A percentile compares a stretch with the other conserved stretches of the same genome.
phyloP scores from a whole-genome alignment of 306 rosid genomes.

The Purshia tridentata region DNA sequence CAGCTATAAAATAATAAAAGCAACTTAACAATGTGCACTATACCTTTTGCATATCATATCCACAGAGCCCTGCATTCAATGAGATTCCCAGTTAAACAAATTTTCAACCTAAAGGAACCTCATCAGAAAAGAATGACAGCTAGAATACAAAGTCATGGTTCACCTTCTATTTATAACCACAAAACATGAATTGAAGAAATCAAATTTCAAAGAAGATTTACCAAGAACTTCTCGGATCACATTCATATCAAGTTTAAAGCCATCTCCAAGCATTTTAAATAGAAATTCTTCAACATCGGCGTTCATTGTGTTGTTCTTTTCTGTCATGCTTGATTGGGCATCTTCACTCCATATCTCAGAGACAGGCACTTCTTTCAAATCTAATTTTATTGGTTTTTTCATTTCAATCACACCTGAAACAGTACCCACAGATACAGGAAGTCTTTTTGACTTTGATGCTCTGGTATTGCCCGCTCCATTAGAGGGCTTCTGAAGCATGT shows the following conservation, averaged over 20 bases:
- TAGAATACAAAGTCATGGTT: not conserved
- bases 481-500: constrained; percentile 12
- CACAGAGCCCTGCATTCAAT: constrained; percentile 37
- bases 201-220: constrained; percentile 16
- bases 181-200: not conserved
- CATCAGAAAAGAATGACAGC: not conserved
- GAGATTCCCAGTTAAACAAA: not conserved
- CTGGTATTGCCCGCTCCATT: constrained; percentile 10
- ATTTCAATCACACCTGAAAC: constrained; percentile 36
- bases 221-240: constrained; percentile 39
- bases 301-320: constrained; percentile 2
- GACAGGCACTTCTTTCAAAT: constrained; percentile 20
- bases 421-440: constrained; percentile 31
- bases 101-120: constrained; percentile 3
- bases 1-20: constrained; percentile 1
- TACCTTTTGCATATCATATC: constrained; percentile 43
- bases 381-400: constrained; percentile 32
- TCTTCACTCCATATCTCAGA: constrained; percentile 31
- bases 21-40: constrained; percentile 5
- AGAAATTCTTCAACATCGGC: constrained; percentile 33
- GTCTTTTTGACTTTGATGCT: constrained; percentile 25
- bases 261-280: constrained; percentile 40
- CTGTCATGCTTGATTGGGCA: constrained; percentile 1
- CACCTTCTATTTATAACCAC: not conserved
- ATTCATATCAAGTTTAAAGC: constrained; percentile 37